Percentiles rank a stretch among this genome's conserved stretches.
phyloP scores from a whole-genome alignment of 768 basidiomycete species.

The Tubosaeta sp. region DNA sequence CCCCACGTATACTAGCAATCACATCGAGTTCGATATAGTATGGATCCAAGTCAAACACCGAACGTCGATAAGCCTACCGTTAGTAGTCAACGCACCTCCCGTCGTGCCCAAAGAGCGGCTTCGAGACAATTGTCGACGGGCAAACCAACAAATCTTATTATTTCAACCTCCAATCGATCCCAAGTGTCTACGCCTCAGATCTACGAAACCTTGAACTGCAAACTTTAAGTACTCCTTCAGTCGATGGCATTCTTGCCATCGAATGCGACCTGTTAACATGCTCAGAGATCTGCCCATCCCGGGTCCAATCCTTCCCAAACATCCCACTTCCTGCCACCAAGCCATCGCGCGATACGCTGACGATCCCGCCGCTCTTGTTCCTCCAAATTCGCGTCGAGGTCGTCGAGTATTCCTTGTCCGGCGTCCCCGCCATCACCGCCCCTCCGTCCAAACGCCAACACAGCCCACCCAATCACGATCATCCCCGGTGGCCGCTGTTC shows the following conservation, averaged over 20 bases:
- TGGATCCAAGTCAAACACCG: no score
- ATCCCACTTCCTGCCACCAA: constrained; percentile 55
- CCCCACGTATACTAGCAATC: no score
- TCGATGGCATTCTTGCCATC: no score
- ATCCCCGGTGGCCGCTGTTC: constrained; percentile 95
- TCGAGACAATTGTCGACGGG: no score
- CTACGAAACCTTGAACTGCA: no score
- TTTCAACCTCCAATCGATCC: no score
- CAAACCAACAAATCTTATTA: no score
- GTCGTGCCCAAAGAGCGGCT: no score
- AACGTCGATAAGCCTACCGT: no score
- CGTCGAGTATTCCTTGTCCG: constrained; percentile 71
- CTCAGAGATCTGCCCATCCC: constrained; percentile 34
- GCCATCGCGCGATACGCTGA: constrained; percentile 53
- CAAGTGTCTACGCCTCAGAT: no score
- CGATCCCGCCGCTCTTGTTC: constrained; percentile 24
- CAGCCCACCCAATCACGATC: constrained; percentile 93
- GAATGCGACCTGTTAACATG: background rate
- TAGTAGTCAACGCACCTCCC: no score
- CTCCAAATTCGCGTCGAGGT: constrained; percentile 33
- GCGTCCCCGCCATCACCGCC: constrained; percentile 39
- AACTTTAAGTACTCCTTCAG: background rate
- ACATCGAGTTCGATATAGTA: no score
- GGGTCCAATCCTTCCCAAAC: constrained; percentile 58
- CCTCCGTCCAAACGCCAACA: constrained; percentile 51